These are phyloP conservation scores for Obba rivulosa DNA, from an alignment of 768 basidiomycete species.

Conservation along the genomic window DNA sequence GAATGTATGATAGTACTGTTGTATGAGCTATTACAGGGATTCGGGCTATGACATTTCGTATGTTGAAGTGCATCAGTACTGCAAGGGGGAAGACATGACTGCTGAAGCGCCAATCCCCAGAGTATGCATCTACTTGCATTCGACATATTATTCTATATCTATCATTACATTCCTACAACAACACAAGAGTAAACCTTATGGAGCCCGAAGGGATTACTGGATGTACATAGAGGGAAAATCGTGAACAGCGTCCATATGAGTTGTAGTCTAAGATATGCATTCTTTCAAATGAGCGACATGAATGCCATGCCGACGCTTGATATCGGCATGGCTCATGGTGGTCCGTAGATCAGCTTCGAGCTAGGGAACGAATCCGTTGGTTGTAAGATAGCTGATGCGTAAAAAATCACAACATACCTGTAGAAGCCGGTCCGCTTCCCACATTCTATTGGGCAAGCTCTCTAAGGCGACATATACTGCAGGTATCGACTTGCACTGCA, in stretches of 20 bases:
- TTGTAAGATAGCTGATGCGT: not conserved
- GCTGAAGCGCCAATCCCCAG: too few relatives aligned
- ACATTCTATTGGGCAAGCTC: conserved; percentile 87
- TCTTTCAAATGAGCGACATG: conserved; percentile 35
- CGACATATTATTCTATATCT: too few relatives aligned
- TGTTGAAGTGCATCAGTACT: too few relatives aligned
- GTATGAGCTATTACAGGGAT: too few relatives aligned
- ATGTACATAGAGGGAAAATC: too few relatives aligned
- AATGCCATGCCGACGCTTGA: conserved; percentile 46
- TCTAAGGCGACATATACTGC: conserved; percentile 88
- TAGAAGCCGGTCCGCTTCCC: conserved; percentile 87
- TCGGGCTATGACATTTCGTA: not conserved
- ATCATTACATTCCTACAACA: too few relatives aligned
- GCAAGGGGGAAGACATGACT: too few relatives aligned
- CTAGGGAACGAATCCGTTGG: conserved; percentile 3
- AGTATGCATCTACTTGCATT: too few relatives aligned
- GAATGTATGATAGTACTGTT: conserved; percentile 3
- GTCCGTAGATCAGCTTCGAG: conserved; percentile 43
- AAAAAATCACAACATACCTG: conserved; percentile 51
- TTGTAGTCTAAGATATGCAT: conserved; percentile 14
- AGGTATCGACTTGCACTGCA: conserved; percentile 79
- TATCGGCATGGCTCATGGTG: conserved; percentile 47
- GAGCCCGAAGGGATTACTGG: too few relatives aligned
- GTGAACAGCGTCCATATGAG: too few relatives aligned
- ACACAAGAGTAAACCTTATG: too few relatives aligned